These are phyloP conservation scores for Kokia cookei DNA, from an alignment of 441 rosid genomes.

Conservation along the genomic window DNA sequence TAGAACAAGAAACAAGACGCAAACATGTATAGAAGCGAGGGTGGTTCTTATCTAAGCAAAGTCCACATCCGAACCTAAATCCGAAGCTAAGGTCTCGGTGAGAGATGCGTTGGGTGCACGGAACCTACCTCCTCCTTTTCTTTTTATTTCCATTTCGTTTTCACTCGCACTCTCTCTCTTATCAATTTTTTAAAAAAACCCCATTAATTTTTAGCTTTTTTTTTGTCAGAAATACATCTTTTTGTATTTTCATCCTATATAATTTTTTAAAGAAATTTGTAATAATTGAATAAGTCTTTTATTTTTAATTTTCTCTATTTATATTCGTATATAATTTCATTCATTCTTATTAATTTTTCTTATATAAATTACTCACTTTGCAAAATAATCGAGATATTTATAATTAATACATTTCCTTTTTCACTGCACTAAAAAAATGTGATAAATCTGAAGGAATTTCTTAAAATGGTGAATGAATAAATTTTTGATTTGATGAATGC, in stretches of 20 bases:
- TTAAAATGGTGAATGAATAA: neutral
- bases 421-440: neutral
- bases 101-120: slow-evolving; percentile 60
- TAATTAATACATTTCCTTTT: neutral
- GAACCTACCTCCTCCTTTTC: slow-evolving; percentile 52
- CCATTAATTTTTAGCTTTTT: no score
- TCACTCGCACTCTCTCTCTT: neutral
- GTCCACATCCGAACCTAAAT: slow-evolving; percentile 39
- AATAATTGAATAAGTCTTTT: neutral
- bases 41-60: slow-evolving; percentile 72
- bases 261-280: neutral
- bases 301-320: no score
- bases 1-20: neutral
- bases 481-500: neutral
- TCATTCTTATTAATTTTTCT: no score
- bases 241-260: no score
- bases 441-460: neutral
- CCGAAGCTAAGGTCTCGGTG: slow-evolving; percentile 28
- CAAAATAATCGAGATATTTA: no score
- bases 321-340: no score
- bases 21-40: neutral
- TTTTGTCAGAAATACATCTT: no score
- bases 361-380: no score
- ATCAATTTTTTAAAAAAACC: neutral
- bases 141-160: slow-evolving; percentile 33